Percentiles rank a stretch among this genome's conserved stretches.
Evolutionary conservation across 805 yeast species (phyloP).

Genomic region (Nakazawaea molendinolei): DNA sequence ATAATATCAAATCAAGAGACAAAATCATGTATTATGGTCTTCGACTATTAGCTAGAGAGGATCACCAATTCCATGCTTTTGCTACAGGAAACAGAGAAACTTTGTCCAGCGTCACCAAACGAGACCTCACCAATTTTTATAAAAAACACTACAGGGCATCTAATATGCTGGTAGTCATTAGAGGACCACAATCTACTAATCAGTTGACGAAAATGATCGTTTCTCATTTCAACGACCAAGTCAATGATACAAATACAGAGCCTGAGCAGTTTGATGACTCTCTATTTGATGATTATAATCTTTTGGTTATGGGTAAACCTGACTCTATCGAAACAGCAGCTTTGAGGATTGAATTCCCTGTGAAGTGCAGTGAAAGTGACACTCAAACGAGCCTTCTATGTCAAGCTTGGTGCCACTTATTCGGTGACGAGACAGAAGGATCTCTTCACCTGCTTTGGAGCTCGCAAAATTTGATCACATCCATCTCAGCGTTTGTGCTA

Average conservation of each 20-base stretch:
- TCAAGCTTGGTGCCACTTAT: constrained; percentile 45
- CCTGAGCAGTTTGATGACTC: neutral
- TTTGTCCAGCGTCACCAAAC: constrained; percentile 26
- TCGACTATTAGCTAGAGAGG: constrained; percentile 37
- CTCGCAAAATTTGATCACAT: constrained; percentile 26
- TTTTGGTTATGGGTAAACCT: constrained; percentile 3
- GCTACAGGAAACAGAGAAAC: constrained; percentile 60
- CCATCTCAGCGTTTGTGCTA: constrained; percentile 39
- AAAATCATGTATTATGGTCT: constrained; percentile 56
- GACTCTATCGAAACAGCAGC: constrained; percentile 24
- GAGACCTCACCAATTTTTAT: constrained; percentile 34
- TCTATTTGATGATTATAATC: neutral
- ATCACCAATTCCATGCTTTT: constrained; percentile 54
- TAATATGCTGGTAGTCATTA: constrained; percentile 51
- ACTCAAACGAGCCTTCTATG: too few relatives aligned
- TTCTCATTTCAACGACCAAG: constrained; percentile 32
- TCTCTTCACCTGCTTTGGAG: constrained; percentile 40
- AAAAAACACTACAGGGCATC: constrained; percentile 33
- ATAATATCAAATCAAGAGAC: constrained; percentile 36
- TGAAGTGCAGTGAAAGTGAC: too few relatives aligned
- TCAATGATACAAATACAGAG: neutral
- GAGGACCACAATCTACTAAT: constrained; percentile 63
- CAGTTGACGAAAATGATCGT: constrained; percentile 45
- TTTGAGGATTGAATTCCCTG: constrained; percentile 43
- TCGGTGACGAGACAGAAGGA: constrained; percentile 56